phyloP scores from a whole-genome alignment of 371 early-diverging fungal species.

The Basidiobolus heterosporus region DNA sequence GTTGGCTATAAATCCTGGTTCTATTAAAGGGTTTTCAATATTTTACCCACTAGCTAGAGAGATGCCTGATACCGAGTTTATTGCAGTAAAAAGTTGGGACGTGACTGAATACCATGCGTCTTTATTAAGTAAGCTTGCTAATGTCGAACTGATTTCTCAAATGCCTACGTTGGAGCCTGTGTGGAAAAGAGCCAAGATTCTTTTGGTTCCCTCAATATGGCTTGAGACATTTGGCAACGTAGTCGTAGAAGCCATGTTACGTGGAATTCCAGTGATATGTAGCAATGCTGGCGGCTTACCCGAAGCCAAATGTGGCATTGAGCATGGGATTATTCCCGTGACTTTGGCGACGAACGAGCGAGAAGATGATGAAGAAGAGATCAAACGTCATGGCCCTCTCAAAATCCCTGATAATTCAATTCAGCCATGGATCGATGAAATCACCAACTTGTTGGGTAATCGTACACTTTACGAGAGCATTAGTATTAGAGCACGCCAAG shows the following conservation, averaged over 20 bases:
- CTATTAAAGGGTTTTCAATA: not conserved
- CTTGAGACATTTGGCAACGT: slow-evolving; percentile 1
- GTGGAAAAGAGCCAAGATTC: not conserved
- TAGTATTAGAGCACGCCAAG: not conserved
- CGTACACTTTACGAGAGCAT: not conserved
- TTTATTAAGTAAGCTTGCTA: too few relatives aligned
- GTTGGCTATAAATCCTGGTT: not conserved
- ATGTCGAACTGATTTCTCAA: not conserved
- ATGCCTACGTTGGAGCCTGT: not conserved
- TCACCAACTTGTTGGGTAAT: not conserved
- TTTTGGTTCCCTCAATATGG: slow-evolving; percentile 1
- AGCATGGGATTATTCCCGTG: not conserved
- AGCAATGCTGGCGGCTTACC: slow-evolving; percentile 1
- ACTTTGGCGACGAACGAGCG: not conserved
- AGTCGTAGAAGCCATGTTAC: slow-evolving; percentile 1
- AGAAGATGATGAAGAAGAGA: not conserved
- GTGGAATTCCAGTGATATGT: slow-evolving; percentile 1
- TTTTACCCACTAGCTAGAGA: not conserved
- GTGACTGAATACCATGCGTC: not conserved
- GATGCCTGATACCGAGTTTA: not conserved
- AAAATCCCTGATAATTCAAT: not conserved
- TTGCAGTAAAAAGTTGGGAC: slow-evolving; percentile 2
- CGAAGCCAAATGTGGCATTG: slow-evolving; percentile 2
- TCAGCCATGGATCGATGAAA: slow-evolving; percentile 1
- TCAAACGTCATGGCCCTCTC: not conserved